These are phyloP conservation scores for Circinella minor DNA, from an alignment of 371 early-diverging fungal species.

Conservation along the genomic window DNA sequence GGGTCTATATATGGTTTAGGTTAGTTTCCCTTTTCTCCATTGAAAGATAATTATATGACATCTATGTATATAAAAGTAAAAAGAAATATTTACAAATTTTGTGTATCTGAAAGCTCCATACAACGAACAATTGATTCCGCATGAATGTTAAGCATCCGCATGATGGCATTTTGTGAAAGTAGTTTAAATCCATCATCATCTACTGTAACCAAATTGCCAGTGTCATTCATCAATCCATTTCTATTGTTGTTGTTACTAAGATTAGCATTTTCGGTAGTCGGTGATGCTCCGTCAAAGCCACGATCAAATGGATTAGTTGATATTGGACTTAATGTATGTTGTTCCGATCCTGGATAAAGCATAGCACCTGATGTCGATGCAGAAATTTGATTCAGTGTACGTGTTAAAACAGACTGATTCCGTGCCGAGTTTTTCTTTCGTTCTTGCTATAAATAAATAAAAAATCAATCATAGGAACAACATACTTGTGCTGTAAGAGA, in stretches of 20 bases:
- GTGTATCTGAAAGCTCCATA: slow-evolving; percentile 74
- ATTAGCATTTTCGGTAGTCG: background rate
- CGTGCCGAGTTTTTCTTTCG: slow-evolving; percentile 60
- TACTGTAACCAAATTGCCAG: slow-evolving; percentile 32
- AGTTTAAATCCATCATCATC: slow-evolving; percentile 57
- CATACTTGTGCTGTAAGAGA: no score
- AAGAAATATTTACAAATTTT: slow-evolving; percentile 61
- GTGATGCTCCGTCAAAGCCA: background rate
- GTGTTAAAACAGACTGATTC: slow-evolving; percentile 68
- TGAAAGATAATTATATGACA: background rate
- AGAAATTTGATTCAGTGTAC: slow-evolving; percentile 76
- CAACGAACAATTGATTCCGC: slow-evolving; percentile 86
- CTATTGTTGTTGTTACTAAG: background rate
- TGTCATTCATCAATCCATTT: background rate
- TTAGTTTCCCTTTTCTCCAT: background rate
- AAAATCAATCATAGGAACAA: background rate
- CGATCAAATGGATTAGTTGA: slow-evolving; percentile 24
- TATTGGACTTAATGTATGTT: background rate
- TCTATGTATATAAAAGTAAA: slow-evolving; percentile 8
- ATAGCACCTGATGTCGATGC: slow-evolving; percentile 43
- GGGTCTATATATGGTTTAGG: slow-evolving; percentile 21
- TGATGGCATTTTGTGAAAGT: slow-evolving; percentile 61
- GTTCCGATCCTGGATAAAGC: slow-evolving; percentile 10
- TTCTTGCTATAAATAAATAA: slow-evolving; percentile 45
- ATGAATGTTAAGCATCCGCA: slow-evolving; percentile 80